phyloP scores from a whole-genome alignment of 805 yeast species.

The Yarrowia sp. region DNA sequence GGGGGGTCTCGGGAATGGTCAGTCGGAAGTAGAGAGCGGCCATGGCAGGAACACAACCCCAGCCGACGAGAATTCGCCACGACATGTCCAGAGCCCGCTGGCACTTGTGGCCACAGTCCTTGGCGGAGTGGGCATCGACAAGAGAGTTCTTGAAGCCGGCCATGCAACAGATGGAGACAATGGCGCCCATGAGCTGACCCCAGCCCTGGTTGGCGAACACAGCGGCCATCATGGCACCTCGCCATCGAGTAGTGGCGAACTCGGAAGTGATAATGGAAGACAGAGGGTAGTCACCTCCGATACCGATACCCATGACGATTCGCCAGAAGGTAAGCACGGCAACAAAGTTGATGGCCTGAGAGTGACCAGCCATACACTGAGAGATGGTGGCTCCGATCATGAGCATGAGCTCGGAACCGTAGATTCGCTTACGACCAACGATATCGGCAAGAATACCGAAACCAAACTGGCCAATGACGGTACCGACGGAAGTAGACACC shows the following conservation, averaged over 20 bases:
- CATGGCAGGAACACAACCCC: conserved; percentile 86
- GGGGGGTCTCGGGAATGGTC: conserved; percentile 93
- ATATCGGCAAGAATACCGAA: conserved; percentile 81
- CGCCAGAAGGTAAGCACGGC: conserved; percentile 76
- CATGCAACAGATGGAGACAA: conserved; percentile 72
- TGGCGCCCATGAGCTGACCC: conserved; percentile 89
- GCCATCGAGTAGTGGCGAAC: conserved; percentile 91
- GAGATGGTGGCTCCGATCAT: conserved; percentile 77
- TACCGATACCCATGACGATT: conserved; percentile 91
- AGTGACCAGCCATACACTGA: conserved; percentile 70
- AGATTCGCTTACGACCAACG: conserved; percentile 81
- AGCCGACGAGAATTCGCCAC: conserved; percentile 91
- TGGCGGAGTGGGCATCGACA: conserved; percentile 50
- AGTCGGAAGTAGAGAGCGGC: conserved; percentile 79
- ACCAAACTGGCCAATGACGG: conserved; percentile 84
- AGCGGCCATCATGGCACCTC: conserved; percentile 97
- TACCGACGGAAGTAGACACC: conserved; percentile 90
- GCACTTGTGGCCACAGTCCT: conserved; percentile 68
- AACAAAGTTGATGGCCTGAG: conserved; percentile 69
- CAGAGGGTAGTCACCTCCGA: conserved; percentile 95
- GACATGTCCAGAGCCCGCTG: conserved; percentile 79
- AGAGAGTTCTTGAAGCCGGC: conserved; percentile 71
- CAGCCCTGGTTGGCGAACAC: conserved; percentile 96
- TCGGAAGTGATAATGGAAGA: conserved; percentile 89
- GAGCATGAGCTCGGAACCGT: conserved; percentile 81